A percentile compares a stretch with the other conserved stretches of the same genome.
Conservation (phyloP, 2,329 filamentous ascomycete genomes). For the Neofusicoccum cordaticola region DNA sequence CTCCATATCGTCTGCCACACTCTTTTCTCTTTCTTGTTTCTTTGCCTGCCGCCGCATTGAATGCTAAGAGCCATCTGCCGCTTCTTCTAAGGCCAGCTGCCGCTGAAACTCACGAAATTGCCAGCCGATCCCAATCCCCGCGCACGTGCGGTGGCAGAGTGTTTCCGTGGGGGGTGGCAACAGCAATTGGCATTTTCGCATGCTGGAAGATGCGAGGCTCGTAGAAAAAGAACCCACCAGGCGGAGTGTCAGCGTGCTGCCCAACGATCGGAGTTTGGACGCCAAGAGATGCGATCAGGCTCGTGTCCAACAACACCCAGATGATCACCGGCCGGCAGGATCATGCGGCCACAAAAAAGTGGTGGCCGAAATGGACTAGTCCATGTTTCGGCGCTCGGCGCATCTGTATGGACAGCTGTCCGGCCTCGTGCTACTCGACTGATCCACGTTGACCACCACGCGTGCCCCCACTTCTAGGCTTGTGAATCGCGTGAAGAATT, state of each 20-base stretch:
- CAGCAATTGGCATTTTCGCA: neutral
- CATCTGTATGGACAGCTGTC: neutral
- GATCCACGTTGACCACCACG: neutral
- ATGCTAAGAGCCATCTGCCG: neutral
- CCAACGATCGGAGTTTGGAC: neutral
- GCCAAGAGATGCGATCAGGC: neutral
- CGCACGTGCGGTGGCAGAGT: neutral
- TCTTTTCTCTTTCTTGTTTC: neutral
- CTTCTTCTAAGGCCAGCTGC: neutral
- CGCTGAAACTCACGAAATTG: slow-evolving; percentile 1
- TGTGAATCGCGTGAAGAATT: neutral
- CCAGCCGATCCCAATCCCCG: slow-evolving; percentile 5
- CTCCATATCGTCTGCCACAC: neutral
- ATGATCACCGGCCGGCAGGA: neutral
- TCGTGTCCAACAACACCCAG: neutral
- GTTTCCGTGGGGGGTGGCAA: neutral
- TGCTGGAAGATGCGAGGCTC: neutral
- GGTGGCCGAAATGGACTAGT: neutral
- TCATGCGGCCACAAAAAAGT: neutral
- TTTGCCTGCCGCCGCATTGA: neutral
- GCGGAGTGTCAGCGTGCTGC: slow-evolving; percentile 9
- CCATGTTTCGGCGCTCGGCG: slow-evolving; percentile 1
- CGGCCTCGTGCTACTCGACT: neutral
- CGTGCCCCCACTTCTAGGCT: too few relatives aligned
- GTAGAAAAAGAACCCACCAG: neutral